phyloP scores from a whole-genome alignment of 2,329 filamentous ascomycete genomes.

The Cladosporium halotolerans region DNA sequence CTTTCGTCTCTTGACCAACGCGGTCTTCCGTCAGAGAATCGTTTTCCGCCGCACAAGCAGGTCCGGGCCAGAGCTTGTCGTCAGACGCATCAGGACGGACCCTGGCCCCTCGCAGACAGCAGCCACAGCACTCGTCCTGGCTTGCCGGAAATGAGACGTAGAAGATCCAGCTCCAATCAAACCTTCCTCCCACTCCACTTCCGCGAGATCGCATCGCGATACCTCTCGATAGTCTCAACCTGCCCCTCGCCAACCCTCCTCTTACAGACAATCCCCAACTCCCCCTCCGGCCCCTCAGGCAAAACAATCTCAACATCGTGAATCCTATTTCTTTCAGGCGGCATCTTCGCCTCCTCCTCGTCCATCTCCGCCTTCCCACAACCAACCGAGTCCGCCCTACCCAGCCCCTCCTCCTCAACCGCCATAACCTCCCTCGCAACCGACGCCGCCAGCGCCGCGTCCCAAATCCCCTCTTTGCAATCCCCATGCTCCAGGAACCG shows the following conservation, averaged over 20 bases:
- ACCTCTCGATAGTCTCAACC: background rate
- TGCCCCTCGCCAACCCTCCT: slow-evolving; percentile 3
- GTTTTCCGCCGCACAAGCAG: too few species aligned
- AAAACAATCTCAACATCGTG: slow-evolving; percentile 2
- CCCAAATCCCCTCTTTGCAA: slow-evolving; percentile 22
- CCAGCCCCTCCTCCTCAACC: slow-evolving; percentile 22
- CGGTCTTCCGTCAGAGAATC: too few species aligned
- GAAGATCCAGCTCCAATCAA: background rate
- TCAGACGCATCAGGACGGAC: too few species aligned
- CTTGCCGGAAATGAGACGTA: too few species aligned
- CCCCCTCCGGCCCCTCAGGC: background rate
- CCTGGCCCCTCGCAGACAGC: too few species aligned
- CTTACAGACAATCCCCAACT: slow-evolving; percentile 2
- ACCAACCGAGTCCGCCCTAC: background rate
- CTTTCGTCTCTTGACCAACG: too few species aligned
- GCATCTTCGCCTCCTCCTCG: background rate
- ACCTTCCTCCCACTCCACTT: background rate
- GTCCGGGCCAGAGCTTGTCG: too few species aligned
- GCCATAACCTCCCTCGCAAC: slow-evolving; percentile 16
- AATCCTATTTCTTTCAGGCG: background rate
- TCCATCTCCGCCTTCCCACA: background rate
- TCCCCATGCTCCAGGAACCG: slow-evolving; percentile 17
- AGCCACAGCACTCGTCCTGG: too few species aligned
- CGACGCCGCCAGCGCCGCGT: slow-evolving; percentile 15
- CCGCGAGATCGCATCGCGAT: background rate